Base-by-base conservation (phyloP, 2,329 filamentous ascomycete species). In the Coniella lustricola region DNA sequence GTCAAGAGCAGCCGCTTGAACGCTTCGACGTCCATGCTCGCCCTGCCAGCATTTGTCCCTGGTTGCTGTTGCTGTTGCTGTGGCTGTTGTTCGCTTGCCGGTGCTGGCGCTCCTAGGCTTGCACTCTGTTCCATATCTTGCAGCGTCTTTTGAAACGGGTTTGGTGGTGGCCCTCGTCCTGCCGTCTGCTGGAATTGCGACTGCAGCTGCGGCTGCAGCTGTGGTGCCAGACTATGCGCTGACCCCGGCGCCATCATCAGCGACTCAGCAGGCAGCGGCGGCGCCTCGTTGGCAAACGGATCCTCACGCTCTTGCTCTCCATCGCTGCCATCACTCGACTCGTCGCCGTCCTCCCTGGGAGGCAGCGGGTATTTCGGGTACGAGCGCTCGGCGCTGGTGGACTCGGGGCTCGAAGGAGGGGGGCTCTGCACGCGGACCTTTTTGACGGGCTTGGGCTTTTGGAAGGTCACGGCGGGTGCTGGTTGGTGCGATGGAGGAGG, bases 1-100 rank as follows among this genome's bases (percentile, higher is more conserved):
- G 86, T 93, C 68, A 93, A 72, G 41, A 93, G 73, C 52, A 93
- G 67, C 51, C 83, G 76, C 60, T 82, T 83, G 67, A 93, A 93
- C 7, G 86, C 82, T 60, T 88, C 81, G 1, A 91, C 87, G 60
- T 93, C 85, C 54, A 91, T 66, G 0, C 79, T 74, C 16, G 63
- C 67, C 55, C 68, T 73, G 8, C 67, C 57, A 60, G 68, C 45
- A n/a, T 50, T 36, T 1, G 49, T 9, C 10, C 18, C 20, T 20
- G 3, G 4, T 16, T 21, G 21, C 37, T 17, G 36, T 18, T 17
- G 18, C 10, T 41, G 38, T 4, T 16, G n/a, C 3, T 31, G 18
- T 8, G 3, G 21, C 14, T 16, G 38, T n/a, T 3, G 21, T 10
- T 16, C 35, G 17, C 13, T 22, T 22, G 36, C 54, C 44, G 65